Evolutionary conservation across 331 rosid species (phyloP).

Genomic region (Phaseolus coccineus): DNA sequence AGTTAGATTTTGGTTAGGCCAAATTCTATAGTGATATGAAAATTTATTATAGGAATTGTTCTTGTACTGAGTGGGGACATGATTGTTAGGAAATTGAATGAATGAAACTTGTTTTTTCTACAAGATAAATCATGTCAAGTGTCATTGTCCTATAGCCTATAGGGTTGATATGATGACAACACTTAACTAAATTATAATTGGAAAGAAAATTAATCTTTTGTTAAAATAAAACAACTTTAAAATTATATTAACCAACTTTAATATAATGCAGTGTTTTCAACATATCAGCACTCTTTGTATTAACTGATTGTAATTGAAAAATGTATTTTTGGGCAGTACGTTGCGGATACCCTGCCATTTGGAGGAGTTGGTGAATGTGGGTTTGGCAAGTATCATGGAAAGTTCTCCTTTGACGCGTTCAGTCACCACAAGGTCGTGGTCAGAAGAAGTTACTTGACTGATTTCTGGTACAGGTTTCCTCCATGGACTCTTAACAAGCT

Average conservation of each 20-base stretch:
- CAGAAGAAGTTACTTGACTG: slow-evolving; percentile 64
- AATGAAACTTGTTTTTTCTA: neutral
- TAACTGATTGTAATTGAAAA: neutral
- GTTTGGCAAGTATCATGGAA: slow-evolving; percentile 75
- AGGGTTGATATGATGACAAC: no score
- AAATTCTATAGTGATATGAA: neutral
- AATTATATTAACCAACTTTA: no score
- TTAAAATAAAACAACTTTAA: no score
- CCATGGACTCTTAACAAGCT: slow-evolving; percentile 74
- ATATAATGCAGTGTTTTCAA: no score
- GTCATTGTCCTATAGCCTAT: no score
- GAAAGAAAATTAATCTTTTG: no score
- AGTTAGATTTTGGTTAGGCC: neutral
- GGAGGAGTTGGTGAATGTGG: slow-evolving; percentile 90
- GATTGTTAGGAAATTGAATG: neutral
- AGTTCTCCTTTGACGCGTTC: slow-evolving; percentile 78
- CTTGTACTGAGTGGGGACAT: neutral
- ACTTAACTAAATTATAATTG: no score
- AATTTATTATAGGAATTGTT: neutral
- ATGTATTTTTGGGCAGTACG: slow-evolving; percentile 52
- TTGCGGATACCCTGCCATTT: slow-evolving; percentile 72
- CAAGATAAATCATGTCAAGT: neutral
- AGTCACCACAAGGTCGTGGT: slow-evolving; percentile 67
- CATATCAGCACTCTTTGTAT: no score
- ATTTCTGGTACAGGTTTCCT: slow-evolving; percentile 83